Evolutionary conservation across 2,329 filamentous ascomycete species (phyloP).

Genomic region (Epicoccum nigrum): DNA sequence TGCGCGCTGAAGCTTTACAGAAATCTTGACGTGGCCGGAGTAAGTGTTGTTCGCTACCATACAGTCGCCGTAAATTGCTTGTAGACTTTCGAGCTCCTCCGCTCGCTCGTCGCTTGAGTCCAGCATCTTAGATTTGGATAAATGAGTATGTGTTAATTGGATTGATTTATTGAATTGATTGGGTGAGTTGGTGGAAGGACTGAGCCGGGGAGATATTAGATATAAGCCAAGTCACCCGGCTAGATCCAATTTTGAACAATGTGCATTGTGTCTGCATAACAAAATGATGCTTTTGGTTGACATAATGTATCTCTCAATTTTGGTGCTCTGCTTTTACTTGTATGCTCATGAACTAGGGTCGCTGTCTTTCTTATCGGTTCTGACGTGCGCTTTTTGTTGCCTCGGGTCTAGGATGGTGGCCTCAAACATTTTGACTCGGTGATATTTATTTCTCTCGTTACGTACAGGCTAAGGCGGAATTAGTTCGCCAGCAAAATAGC

Average conservation of each 20-base stretch:
- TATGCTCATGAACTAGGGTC: background rate
- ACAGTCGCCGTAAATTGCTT: conserved; percentile 1
- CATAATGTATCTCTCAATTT: too few relatives aligned
- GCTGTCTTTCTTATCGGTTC: background rate
- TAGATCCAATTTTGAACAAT: too few relatives aligned
- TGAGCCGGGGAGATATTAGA: too few relatives aligned
- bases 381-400: background rate
- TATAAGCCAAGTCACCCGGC: too few relatives aligned
- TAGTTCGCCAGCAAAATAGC: too few relatives aligned
- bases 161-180: too few relatives aligned
- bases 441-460: background rate
- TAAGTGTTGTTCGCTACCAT: background rate
- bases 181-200: too few relatives aligned
- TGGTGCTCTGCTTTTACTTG: background rate
- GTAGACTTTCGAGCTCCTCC: background rate
- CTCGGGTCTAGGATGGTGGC: background rate
- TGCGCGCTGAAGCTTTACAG: background rate
- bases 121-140: background rate
- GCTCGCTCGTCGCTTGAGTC: background rate
- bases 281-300: too few relatives aligned
- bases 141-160: background rate
- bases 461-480: too few relatives aligned
- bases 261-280: too few relatives aligned
- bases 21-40: background rate
- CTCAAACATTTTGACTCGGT: background rate